phyloP scores from a whole-genome alignment of 169 alveolate species.

The Eimeria maxima region DNA sequence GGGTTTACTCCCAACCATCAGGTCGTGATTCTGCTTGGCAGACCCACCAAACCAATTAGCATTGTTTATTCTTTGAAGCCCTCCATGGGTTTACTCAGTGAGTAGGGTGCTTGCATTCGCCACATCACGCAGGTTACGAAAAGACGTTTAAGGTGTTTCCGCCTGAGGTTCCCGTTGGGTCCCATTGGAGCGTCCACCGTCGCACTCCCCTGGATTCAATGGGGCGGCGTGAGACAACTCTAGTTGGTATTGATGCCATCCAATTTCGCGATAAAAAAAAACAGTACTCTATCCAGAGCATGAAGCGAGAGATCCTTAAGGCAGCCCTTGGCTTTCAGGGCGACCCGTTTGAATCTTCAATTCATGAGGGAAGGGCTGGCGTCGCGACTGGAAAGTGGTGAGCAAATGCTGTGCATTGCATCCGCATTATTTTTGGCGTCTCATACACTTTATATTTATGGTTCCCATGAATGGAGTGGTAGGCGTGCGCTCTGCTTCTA shows the following conservation, averaged over 20 bases:
- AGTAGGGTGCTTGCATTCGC: neutral
- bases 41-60: neutral
- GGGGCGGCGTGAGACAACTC: slow-evolving; percentile 67
- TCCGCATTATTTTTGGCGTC: neutral
- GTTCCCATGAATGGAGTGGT: neutral
- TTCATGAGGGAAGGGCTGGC: neutral
- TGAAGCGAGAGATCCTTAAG: slow-evolving; percentile 71
- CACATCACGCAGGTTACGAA: slow-evolving; percentile 73
- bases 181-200: slow-evolving; percentile 62
- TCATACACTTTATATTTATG: neutral
- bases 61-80: neutral
- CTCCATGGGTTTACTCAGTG: neutral
- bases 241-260: slow-evolving; percentile 73
- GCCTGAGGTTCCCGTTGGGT: slow-evolving; percentile 34
- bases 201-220: slow-evolving; percentile 50
- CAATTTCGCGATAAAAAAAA: neutral
- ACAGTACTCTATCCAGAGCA: slow-evolving; percentile 1
- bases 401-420: neutral
- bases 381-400: slow-evolving; percentile 78
- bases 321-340: slow-evolving; percentile 79
- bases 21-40: neutral
- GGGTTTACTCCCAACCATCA: neutral
- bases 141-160: slow-evolving; percentile 17
- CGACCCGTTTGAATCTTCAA: slow-evolving; percentile 64
- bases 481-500: neutral